Evolutionary conservation across 305 asterid species (phyloP).

Genomic region (Solanum hybrid): DNA sequence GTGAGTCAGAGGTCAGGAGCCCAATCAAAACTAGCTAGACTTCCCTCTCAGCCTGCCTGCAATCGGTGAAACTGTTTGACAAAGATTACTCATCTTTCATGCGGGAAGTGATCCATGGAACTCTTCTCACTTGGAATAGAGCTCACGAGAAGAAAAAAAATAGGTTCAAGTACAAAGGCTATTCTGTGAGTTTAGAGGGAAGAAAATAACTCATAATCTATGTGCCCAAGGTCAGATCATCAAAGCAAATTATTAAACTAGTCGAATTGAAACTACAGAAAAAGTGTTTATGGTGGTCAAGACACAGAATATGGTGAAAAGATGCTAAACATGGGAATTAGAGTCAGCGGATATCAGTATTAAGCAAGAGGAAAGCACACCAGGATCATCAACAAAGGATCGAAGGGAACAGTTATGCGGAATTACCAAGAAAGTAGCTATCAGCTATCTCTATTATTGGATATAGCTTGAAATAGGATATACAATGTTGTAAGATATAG

Average conservation of each 20-base stretch:
- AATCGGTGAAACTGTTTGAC: background rate
- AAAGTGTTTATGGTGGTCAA: background rate
- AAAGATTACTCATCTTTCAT: background rate
- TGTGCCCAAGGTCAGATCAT: background rate
- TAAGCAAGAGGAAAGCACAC: background rate
- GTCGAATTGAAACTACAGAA: background rate
- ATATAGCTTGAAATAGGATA: background rate
- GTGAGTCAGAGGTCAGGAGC: background rate
- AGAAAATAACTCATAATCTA: background rate
- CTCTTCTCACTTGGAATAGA: background rate
- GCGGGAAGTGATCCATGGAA: background rate
- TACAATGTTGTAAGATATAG: background rate
- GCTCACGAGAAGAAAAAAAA: background rate
- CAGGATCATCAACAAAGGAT: background rate
- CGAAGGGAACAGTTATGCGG: background rate
- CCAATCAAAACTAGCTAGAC: background rate
- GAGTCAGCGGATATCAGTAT: background rate
- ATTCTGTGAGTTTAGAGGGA: background rate
- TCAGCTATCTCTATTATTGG: background rate
- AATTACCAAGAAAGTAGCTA: background rate
- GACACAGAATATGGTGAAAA: background rate
- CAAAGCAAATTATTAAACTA: background rate
- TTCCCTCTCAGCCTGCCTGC: background rate
- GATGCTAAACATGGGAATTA: background rate
- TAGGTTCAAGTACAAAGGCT: background rate